Evolutionary conservation across 2,329 filamentous ascomycete species (phyloP), one percentile per base, ranked within the genome.

Genomic region (Arthrobotrys musiformis): DNA sequence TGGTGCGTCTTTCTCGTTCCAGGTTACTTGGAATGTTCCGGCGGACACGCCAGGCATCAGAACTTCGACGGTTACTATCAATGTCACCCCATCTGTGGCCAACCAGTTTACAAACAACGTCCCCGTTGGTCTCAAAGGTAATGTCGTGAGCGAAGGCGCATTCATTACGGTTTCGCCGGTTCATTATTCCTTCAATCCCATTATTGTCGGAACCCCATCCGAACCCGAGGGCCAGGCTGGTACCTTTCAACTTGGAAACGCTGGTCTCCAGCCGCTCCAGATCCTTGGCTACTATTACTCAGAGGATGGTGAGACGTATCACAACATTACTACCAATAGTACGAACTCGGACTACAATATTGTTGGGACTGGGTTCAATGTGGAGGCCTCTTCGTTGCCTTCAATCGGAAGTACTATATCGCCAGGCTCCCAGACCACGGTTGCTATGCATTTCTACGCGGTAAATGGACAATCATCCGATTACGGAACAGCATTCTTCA

Each of bases 1-100:
- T 52, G 85, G 84, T 0, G 79, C 82, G 0, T 82, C 79, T 2
- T 85, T 86, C 78, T 82, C 81, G 4, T 84, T 86, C 72, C 82
- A 83, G 4, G 82, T 85, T 15, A 54, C 50, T 11, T 77, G 73
- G 73, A 67, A 19, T 11, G 66, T 56, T 15, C 66, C 73, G 9
- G 4, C n/a, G 0, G 66, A 70, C 24, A 42, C 30, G 4, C 73
- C 73, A 4, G 73, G 73, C 7, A 30, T 77, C 7, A 44, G 33
- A 82, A 81, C 24, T 83, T 83, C 82, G 81, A 84, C 67, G 79
- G 85, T 58, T 81, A 82, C 44, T 69, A 80, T 30, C 80, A 81
- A 56, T 70, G 83, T 77, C 4, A 76, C 81, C 2, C 84, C 84
- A 5, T 83, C 84, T 4, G 79, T 83, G 13, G 81, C 83, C 2